Conservation (phyloP, 1,284 basidiomycete genomes). For the Ustanciosporium gigantosporum region DNA sequence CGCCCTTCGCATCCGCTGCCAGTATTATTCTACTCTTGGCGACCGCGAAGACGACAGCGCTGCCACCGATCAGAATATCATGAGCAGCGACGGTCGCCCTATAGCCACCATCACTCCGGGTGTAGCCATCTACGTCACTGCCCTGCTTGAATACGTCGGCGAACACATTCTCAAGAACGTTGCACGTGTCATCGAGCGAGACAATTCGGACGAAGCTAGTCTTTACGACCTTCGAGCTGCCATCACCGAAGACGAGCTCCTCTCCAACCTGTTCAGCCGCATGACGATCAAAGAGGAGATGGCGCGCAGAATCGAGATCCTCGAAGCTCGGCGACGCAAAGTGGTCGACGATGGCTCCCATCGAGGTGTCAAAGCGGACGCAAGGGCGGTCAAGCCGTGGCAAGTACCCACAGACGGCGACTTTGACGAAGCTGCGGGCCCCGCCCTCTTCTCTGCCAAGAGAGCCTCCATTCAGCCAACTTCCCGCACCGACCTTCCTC, state of each 20-base stretch:
- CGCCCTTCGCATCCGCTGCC: slow-evolving; percentile 43
- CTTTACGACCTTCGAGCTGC: slow-evolving; percentile 48
- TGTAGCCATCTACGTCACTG: slow-evolving; percentile 55
- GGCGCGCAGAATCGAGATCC: slow-evolving; percentile 16
- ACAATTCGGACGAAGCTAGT: slow-evolving; percentile 54
- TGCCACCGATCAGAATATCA: slow-evolving; percentile 50
- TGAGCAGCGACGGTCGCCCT: slow-evolving; percentile 53
- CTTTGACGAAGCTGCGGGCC: slow-evolving; percentile 44
- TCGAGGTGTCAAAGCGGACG: slow-evolving; percentile 15
- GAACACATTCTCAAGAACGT: slow-evolving; percentile 51
- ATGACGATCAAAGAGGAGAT: slow-evolving; percentile 37
- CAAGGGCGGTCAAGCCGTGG: slow-evolving; percentile 39
- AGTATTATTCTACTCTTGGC: slow-evolving; percentile 51
- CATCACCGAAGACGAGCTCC: slow-evolving; percentile 50
- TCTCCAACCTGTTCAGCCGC: slow-evolving; percentile 31
- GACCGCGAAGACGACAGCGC: slow-evolving; percentile 42
- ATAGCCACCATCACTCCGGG: slow-evolving; percentile 55
- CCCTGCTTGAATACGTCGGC: slow-evolving; percentile 51
- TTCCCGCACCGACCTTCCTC: slow-evolving; percentile 3
- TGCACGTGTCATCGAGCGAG: slow-evolving; percentile 50
- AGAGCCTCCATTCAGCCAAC: slow-evolving; percentile 17
- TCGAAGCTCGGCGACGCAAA: slow-evolving; percentile 15
- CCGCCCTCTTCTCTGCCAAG: slow-evolving; percentile 27
- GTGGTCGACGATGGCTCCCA: slow-evolving; percentile 6
- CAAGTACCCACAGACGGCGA: slow-evolving; percentile 43